Evolutionary conservation across 805 yeast species (phyloP).

Genomic region (Spathaspora gorwiae): DNA sequence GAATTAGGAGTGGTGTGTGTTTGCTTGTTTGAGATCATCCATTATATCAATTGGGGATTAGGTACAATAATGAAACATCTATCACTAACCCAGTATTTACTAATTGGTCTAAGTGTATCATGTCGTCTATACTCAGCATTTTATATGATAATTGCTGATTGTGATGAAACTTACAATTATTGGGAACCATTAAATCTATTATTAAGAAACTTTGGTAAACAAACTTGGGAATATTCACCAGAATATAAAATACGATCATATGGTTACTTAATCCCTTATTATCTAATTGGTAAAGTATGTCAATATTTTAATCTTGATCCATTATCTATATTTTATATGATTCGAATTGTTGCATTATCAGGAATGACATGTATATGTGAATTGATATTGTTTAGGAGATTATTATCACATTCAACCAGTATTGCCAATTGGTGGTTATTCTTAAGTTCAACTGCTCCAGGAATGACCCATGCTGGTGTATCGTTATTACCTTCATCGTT

Average conservation of each 20-base stretch:
- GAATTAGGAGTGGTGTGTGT: no score
- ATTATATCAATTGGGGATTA: background rate
- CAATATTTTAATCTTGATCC: conserved; percentile 6
- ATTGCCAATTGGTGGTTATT: conserved; percentile 59
- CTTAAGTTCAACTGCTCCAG: conserved; percentile 64
- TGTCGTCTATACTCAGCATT: conserved; percentile 38
- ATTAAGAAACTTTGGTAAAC: conserved; percentile 79
- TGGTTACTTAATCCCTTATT: conserved; percentile 60
- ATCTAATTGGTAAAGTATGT: conserved; percentile 21
- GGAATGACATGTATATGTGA: conserved; percentile 49
- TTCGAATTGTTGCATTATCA: conserved; percentile 40
- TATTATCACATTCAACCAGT: conserved; percentile 31
- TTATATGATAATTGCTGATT: conserved; percentile 74
- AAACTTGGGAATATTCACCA: conserved; percentile 97
- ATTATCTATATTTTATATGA: conserved; percentile 42
- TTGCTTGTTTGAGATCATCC: no score
- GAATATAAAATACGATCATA: conserved; percentile 84
- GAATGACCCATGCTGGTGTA: conserved; percentile 84
- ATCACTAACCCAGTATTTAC: conserved; percentile 6
- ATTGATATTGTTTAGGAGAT: conserved; percentile 40
- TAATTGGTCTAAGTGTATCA: conserved; percentile 6
- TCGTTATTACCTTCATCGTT: conserved; percentile 81
- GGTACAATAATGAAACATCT: conserved; percentile 1
- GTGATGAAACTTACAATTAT: conserved; percentile 89
- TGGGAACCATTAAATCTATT: conserved; percentile 90